A percentile compares a stretch with the other conserved stretches of the same genome.
Conservation (phyloP, 208 protist species). For the Tritrichomonas musculus region DNA sequence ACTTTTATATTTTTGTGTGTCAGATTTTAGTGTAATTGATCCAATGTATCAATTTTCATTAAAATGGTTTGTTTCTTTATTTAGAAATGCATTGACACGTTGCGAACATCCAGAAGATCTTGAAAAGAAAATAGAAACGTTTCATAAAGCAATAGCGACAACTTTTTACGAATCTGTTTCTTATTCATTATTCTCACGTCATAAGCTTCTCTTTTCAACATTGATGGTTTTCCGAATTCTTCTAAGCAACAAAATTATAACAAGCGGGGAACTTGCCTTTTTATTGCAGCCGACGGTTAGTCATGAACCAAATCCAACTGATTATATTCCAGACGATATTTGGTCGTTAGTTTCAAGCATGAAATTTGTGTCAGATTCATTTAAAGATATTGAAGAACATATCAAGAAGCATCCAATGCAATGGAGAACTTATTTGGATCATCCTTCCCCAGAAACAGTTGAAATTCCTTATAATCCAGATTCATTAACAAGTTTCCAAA, state of each 20-base stretch:
- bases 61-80: background rate
- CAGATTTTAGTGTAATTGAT: conserved; percentile 56
- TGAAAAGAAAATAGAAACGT: background rate
- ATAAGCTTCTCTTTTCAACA: conserved; percentile 97
- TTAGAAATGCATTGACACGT: background rate
- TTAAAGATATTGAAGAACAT: background rate
- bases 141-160: conserved; percentile 77
- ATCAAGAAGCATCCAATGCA: background rate
- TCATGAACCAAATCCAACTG: background rate
- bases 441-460: background rate
- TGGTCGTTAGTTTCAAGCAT: background rate
- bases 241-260: conserved; percentile 51
- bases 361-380: background rate
- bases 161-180: conserved; percentile 70
- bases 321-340: conserved; percentile 60
- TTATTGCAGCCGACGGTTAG: conserved; percentile 41
- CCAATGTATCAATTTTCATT: conserved; percentile 54
- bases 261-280: conserved; percentile 47
- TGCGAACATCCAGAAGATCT: background rate
- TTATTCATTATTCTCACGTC: conserved; percentile 89
- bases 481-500: conserved; percentile 65
- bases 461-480: background rate
- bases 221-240: conserved; percentile 69
- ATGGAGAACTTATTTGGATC: background rate
- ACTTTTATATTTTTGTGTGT: conserved; percentile 81